Evolutionary conservation across 2,329 filamentous ascomycete genomes (phyloP).

Genomic region (Aspergillus neoniger): DNA sequence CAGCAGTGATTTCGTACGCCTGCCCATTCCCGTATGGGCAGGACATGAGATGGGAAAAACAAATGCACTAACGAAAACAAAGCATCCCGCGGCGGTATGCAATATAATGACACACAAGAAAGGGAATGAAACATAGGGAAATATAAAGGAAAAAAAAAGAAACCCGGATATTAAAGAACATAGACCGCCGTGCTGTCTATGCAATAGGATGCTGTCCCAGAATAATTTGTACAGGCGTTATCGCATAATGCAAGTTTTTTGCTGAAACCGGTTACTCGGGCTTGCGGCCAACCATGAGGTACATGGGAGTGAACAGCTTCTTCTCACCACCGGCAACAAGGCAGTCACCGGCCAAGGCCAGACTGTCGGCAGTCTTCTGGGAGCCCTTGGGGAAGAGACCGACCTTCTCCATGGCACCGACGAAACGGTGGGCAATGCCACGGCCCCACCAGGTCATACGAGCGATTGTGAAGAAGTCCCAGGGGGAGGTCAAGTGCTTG

Average conservation of each 20-base stretch:
- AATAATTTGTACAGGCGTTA: conserved; percentile 19
- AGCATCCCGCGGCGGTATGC: conserved; percentile 24
- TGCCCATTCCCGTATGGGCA: conserved; percentile 8
- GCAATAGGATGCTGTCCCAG: conserved; percentile 14
- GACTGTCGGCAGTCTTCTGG: conserved; percentile 90
- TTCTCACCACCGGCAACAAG: conserved; percentile 82
- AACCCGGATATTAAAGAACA: conserved; percentile 21
- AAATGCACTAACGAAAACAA: conserved; percentile 5
- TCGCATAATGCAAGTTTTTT: conserved; percentile 9
- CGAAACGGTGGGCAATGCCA: conserved; percentile 71
- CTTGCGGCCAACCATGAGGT: conserved; percentile 92
- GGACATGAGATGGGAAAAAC: conserved; percentile 16
- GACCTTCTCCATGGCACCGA: conserved; percentile 73
- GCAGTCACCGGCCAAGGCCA: conserved; percentile 78
- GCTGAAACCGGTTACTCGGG: conserved; percentile 50
- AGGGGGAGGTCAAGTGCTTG: conserved; percentile 75
- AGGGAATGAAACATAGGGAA: conserved; percentile 12
- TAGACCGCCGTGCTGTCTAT: conserved; percentile 23
- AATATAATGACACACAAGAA: conserved; percentile 18
- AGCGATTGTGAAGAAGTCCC: conserved; percentile 78
- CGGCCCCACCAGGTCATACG: conserved; percentile 89
- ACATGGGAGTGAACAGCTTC: conserved; percentile 98
- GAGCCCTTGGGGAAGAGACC: conserved; percentile 78
- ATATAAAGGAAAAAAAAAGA: conserved; percentile 5
- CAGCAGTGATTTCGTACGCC: conserved; percentile 21